phyloP scores from a whole-genome alignment of 352 stramenopile genomes.

The Pythium utonaiense region DNA sequence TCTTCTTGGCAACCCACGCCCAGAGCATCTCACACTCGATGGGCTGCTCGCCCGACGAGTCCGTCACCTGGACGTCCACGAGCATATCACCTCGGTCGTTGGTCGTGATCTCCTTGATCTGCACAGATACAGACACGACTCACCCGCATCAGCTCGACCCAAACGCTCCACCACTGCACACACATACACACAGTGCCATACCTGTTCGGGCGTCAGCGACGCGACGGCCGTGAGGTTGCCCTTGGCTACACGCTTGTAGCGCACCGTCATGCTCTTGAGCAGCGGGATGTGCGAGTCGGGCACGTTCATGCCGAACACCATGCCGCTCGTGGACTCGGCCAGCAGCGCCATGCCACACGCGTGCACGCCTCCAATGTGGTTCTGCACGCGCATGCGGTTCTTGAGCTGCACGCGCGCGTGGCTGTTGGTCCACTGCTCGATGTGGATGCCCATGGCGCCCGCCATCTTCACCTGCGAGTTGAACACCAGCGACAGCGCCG shows the following conservation, averaged over 20 bases:
- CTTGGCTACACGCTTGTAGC: conserved; percentile 68
- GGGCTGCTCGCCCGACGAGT: conserved; percentile 61
- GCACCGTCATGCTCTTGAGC: conserved; percentile 82
- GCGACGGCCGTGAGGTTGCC: conserved; percentile 71
- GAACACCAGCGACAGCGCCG: conserved; percentile 71
- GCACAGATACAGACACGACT: too few relatives aligned
- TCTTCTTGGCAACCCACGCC: conserved; percentile 79
- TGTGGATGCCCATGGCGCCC: conserved; percentile 64
- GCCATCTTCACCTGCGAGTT: conserved; percentile 86
- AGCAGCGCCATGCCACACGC: conserved; percentile 84
- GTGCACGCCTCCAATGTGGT: conserved; percentile 87
- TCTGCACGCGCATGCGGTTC: conserved; percentile 78
- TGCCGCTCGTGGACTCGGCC: conserved; percentile 77
- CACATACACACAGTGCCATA: conserved; percentile 10
- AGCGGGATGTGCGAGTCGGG: conserved; percentile 73
- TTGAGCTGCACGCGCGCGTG: conserved; percentile 55
- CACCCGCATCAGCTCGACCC: too few relatives aligned
- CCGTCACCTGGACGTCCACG: conserved; percentile 71
- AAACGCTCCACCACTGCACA: too few relatives aligned
- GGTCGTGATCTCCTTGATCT: conserved; percentile 52
- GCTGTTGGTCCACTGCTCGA: conserved; percentile 52
- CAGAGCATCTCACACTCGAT: conserved; percentile 85
- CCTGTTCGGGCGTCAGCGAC: conserved; percentile 62
- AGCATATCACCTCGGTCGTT: conserved; percentile 73
- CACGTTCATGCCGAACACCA: conserved; percentile 87